Evolutionary conservation across 768 basidiomycete species (phyloP), one percentile per base, ranked within the genome.

Genomic region (Boletales sp.): DNA sequence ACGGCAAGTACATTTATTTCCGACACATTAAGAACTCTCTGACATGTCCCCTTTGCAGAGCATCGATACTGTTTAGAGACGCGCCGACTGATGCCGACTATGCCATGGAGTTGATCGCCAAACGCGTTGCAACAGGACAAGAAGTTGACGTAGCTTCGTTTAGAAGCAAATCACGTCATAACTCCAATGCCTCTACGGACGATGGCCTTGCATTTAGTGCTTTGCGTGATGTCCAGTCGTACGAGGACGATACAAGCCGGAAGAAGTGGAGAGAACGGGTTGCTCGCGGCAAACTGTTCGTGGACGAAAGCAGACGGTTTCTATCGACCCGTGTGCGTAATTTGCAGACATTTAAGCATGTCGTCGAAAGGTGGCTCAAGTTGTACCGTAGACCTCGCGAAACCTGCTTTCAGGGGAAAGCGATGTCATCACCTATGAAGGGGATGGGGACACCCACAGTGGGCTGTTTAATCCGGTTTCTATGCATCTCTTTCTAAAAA

Each of bases 31-130:
- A 12, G 15, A 35, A 19, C 13, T 40, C 55, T 37, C 56, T 19
- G 39, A 4, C 27, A 38, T 39, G 15, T 17, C 47, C 45, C 47
- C 24, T 27, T 27, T 27, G 8, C 40, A 84, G 81, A 36, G 44
- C 81, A 12, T 77, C 79, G 18, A 67, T 72, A 8, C 66, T 72
- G 4, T 73, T 86, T 43, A 52, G 58, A 34, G 75, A 81, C 51
- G 78, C 76, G 11, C 84, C 86, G 0, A 87, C 83, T 4, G 84
- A 87, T 55, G 75, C 80, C 4, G 83, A 87, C 42, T 82, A 83
- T 57, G 84, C 86, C 2, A 86, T 86, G 80, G 75, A 83, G 34
- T 61, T 87, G 11, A 85, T 87, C 15, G 76, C 83, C 4, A 72
- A 75, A 48, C 78, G 85, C 8, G 72, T 85, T 5, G 74, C 78